Evolutionary conservation across 495 filamentous ascomycete genomes (phyloP), one percentile per base, ranked within the genome.

Genomic region (Hypoxylon cercidicola): DNA sequence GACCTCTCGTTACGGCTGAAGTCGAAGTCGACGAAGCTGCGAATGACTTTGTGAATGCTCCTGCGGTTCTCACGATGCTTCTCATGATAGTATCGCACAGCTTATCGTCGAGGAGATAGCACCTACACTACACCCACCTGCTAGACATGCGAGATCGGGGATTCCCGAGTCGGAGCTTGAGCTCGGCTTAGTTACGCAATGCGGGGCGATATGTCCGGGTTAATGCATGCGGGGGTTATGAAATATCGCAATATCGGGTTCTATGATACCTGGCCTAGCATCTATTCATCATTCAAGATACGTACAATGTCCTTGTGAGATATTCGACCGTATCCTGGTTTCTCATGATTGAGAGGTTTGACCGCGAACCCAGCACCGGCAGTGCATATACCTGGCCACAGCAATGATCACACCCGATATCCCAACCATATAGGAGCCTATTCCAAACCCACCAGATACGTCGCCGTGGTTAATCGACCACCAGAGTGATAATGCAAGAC

Each of bases 41-140:
- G 19, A 55, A 9, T 11, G 50, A 18, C 30, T 55, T 66, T 0
- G 35, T 20, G 30, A 70, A 40, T 10, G 47, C 28, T 59, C 64
- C 20, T 11, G 61, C 13, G 23, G 58, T 66, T 47, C 54, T 40
- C 0, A 41, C 8, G 41, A 71, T 39, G 15, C 30, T 51, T 60
- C 70, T 63, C 70, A 73, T 73, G 39, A n/a, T 62, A 3, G 7
- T 64, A 30, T 64, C 41, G 21, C 55, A 59, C 63, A 30, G 43
- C 13, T 23, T 25, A 11, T 37, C 40, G 28, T 40, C 37, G 47
- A 15, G 34, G 30, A 40, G 19, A 30, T 47, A 21, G 23, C 13
- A 19, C 34, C 34, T 37, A 37, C 34, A 37, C 25, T 28, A 28
- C 25, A 37, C 34, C 13, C 34, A 7, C 18, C 35, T 30, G 15